Conservation (phyloP, 1,284 basidiomycete genomes). For the Ustilago bromivora region DNA sequence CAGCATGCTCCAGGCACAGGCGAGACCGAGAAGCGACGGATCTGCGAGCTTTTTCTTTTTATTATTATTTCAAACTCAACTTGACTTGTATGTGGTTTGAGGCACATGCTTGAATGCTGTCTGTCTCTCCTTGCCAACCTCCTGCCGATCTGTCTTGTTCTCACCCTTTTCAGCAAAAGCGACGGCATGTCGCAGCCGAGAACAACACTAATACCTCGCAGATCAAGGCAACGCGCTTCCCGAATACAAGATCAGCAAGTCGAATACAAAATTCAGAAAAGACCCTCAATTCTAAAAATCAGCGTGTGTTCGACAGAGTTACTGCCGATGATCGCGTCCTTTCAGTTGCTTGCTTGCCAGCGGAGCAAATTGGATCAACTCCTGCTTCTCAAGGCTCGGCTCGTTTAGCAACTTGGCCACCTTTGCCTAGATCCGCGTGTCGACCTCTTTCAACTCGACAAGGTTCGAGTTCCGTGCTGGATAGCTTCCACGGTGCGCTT, state of each 20-base stretch:
- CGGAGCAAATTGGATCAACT: not conserved
- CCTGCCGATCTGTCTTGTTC: not conserved
- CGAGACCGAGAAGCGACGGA: constrained; percentile 15
- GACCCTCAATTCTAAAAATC: not conserved
- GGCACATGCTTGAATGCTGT: not conserved
- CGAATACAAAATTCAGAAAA: not conserved
- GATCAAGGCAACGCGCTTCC: not conserved
- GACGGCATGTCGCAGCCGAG: constrained; percentile 13
- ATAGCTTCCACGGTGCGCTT: not conserved
- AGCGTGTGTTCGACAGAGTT: not conserved
- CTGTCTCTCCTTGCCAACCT: not conserved
- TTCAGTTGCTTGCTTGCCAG: constrained; percentile 3
- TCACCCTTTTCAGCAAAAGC: not conserved
- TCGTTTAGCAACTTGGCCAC: no score
- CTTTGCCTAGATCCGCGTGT: not conserved
- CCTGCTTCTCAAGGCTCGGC: no score
- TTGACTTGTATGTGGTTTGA: no score
- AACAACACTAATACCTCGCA: constrained; percentile 37
- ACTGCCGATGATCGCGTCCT: not conserved
- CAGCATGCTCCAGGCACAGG: constrained; percentile 6
- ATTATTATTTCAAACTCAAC: not conserved
- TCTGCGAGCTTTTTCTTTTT: constrained; percentile 1
- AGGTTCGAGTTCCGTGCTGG: not conserved
- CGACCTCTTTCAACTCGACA: not conserved
- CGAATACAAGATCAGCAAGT: not conserved